phyloP scores from a whole-genome alignment of 352 stramenopile genomes.

The Pythium brassicae region DNA sequence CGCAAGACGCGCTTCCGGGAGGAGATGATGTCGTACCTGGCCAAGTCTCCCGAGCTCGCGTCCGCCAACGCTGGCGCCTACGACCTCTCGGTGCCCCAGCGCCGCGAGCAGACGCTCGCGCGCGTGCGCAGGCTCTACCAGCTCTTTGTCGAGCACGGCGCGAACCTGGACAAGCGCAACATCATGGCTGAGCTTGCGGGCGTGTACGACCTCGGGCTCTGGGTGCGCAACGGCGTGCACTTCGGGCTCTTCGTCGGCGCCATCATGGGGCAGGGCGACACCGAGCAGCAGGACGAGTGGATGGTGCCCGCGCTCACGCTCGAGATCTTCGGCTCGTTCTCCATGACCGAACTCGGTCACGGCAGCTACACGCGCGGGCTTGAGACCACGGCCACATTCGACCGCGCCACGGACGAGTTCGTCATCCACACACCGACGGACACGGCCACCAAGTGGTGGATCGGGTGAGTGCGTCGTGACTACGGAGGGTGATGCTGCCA shows the following conservation, averaged over 20 bases:
- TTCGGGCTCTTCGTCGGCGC: conserved; percentile 81
- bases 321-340: conserved; percentile 82
- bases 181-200: conserved; percentile 57
- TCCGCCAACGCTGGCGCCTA: conserved; percentile 29
- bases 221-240: conserved; percentile 77
- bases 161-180: conserved; percentile 51
- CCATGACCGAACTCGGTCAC: conserved; percentile 92
- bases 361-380: conserved; percentile 84
- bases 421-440: conserved; percentile 95
- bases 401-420: conserved; percentile 86
- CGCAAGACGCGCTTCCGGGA: conserved; percentile 39
- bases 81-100: conserved; percentile 45
- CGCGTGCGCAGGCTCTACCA: conserved; percentile 52
- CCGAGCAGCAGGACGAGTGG: conserved; percentile 83
- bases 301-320: conserved; percentile 66
- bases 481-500: too few species aligned
- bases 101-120: conserved; percentile 43
- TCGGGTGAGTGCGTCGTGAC: conserved; percentile 34
- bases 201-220: conserved; percentile 59
- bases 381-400: conserved; percentile 95
- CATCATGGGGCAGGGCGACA: conserved; percentile 66
- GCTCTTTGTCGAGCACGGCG: conserved; percentile 58
- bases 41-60: conserved; percentile 37
- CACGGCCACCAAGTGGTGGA: conserved; percentile 96
- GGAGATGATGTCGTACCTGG: conserved; percentile 45